phyloP scores from a whole-genome alignment of 1,284 basidiomycete species.

The Puccinia brachypodii region DNA sequence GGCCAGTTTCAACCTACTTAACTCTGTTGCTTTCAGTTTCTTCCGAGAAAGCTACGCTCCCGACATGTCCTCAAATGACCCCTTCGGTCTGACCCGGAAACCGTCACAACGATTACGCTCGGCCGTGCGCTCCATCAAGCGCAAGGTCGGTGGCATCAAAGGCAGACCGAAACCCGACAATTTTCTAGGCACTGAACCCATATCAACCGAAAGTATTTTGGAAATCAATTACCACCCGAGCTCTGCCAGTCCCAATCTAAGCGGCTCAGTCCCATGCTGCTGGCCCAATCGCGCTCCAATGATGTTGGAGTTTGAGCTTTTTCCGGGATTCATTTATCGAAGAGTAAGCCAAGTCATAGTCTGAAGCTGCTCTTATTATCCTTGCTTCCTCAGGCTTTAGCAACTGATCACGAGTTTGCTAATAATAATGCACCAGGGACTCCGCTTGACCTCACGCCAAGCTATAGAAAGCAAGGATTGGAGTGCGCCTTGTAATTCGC shows the following conservation, averaged over 20 bases:
- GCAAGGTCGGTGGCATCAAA: background rate
- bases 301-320: background rate
- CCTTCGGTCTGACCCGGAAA: background rate
- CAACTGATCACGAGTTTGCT: no score
- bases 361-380: background rate
- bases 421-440: background rate
- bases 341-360: background rate
- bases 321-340: background rate
- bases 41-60: background rate
- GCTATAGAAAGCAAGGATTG: background rate
- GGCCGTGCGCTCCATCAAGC: background rate
- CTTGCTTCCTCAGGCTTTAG: background rate
- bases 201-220: background rate
- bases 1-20: background rate
- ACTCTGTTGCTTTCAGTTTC: background rate
- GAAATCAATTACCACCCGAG: background rate
- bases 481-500: background rate
- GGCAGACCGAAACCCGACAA: background rate
- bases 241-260: no score
- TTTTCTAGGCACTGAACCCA: background rate
- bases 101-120: background rate
- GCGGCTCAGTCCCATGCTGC: background rate
- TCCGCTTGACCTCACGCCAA: background rate
- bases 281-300: background rate
- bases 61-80: background rate